phyloP scores from a whole-genome alignment of 192 early-diverging fungal genomes.

The Jimgerdemannia lactiflua region DNA sequence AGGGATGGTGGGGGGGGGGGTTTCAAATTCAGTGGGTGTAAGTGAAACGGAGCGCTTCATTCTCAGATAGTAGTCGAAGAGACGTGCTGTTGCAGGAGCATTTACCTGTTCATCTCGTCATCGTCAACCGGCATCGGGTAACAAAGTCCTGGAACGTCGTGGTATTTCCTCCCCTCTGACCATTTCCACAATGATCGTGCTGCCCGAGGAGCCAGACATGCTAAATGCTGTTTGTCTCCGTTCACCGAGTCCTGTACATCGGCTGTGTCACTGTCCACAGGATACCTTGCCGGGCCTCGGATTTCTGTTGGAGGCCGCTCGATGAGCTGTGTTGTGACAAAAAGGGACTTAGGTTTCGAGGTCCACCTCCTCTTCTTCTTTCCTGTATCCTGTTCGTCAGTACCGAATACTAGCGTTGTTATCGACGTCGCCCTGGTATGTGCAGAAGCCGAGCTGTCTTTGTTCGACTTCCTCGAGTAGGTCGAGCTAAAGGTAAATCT shows the following conservation, averaged over 20 bases:
- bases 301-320: neutral
- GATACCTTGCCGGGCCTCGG: neutral
- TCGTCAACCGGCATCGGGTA: neutral
- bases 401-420: neutral
- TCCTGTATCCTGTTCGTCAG: neutral
- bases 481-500: neutral
- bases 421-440: neutral
- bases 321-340: neutral
- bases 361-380: neutral
- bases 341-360: neutral
- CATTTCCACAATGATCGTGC: neutral
- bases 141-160: neutral
- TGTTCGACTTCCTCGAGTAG: neutral
- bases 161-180: neutral
- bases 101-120: neutral
- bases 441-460: neutral
- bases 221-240: neutral
- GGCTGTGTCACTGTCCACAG: neutral
- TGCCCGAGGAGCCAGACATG: neutral
- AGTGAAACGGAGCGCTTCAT: too few species aligned
- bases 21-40: neutral
- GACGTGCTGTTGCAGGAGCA: neutral
- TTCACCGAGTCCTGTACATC: neutral
- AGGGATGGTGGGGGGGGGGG: neutral
- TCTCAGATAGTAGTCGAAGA: too few species aligned